A percentile compares a stretch with the other conserved stretches of the same genome.
Evolutionary conservation across 176 grass and related monocot genomes (phyloP).

Genomic region (Neostapfia colusana): DNA sequence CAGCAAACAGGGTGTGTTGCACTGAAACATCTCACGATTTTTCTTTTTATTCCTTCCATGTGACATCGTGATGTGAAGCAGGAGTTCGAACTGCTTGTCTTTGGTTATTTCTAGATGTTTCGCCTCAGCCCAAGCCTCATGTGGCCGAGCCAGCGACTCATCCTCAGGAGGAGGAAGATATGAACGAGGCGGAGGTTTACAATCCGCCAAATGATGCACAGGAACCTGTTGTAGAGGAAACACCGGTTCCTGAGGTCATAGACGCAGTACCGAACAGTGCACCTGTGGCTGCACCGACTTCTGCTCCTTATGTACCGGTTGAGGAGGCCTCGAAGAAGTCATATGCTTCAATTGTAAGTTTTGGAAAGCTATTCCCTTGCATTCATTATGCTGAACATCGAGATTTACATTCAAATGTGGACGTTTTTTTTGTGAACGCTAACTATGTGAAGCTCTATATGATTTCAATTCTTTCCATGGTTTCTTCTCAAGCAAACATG

Average conservation of each 20-base stretch:
- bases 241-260: conserved; percentile 48
- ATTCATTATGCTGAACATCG: not conserved
- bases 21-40: not conserved
- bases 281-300: conserved; percentile 18
- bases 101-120: conserved; percentile 33
- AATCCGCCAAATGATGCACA: conserved; percentile 46
- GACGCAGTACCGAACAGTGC: conserved; percentile 50
- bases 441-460: not conserved
- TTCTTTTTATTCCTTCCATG: not conserved
- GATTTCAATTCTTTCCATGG: not conserved
- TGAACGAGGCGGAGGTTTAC: conserved; percentile 46
- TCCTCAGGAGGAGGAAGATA: conserved; percentile 36
- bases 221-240: conserved; percentile 54
- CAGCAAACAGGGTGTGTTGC: conserved; percentile 44
- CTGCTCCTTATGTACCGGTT: conserved; percentile 7
- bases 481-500: not conserved
- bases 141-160: conserved; percentile 19
- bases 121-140: conserved; percentile 33
- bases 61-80: not conserved
- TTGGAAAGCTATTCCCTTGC: not conserved
- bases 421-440: conserved; percentile 1
- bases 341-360: conserved; percentile 90
- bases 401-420: not conserved
- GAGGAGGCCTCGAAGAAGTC: conserved; percentile 90
- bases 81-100: not conserved